Percentiles rank a stretch among this genome's conserved stretches.
phyloP scores from a whole-genome alignment of 768 basidiomycete genomes.

The Rhodotorula babjevae region DNA sequence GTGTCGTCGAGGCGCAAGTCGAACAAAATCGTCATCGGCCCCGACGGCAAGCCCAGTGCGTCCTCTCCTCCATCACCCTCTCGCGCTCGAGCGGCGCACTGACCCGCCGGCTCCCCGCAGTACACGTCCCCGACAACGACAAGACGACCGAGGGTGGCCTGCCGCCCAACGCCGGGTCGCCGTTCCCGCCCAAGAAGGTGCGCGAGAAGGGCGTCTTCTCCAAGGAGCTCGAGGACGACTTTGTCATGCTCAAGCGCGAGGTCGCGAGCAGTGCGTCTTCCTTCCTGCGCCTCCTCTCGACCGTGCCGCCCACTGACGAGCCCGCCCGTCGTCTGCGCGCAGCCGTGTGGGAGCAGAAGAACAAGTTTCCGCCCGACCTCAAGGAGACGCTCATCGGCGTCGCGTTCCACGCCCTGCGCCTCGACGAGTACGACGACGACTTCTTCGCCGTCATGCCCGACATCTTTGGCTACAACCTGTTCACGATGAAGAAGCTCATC shows the following conservation, averaged over 20 bases:
- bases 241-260: constrained; percentile 59
- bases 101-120: not conserved
- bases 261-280: constrained; percentile 37
- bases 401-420: constrained; percentile 69
- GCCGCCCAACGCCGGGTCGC: not conserved
- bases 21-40: constrained; percentile 5
- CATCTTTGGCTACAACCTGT: constrained; percentile 90
- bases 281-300: not conserved
- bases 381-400: constrained; percentile 68
- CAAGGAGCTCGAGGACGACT: constrained; percentile 60
- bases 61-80: not conserved
- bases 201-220: constrained; percentile 57
- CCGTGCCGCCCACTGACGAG: not conserved
- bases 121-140: not conserved
- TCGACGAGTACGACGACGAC: constrained; percentile 86
- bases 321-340: constrained; percentile 43
- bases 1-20: constrained; percentile 9
- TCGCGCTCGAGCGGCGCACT: no score
- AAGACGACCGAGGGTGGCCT: not conserved
- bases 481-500: constrained; percentile 95
- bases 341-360: constrained; percentile 76
- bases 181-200: constrained; percentile 7
- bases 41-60: constrained; percentile 28
- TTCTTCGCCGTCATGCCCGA: constrained; percentile 84
- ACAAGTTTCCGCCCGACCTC: constrained; percentile 79